Evolutionary conservation across 2,329 filamentous ascomycete species (phyloP), one percentile per base, ranked within the genome.

Genomic region (Paraphoma chrysanthemicola): DNA sequence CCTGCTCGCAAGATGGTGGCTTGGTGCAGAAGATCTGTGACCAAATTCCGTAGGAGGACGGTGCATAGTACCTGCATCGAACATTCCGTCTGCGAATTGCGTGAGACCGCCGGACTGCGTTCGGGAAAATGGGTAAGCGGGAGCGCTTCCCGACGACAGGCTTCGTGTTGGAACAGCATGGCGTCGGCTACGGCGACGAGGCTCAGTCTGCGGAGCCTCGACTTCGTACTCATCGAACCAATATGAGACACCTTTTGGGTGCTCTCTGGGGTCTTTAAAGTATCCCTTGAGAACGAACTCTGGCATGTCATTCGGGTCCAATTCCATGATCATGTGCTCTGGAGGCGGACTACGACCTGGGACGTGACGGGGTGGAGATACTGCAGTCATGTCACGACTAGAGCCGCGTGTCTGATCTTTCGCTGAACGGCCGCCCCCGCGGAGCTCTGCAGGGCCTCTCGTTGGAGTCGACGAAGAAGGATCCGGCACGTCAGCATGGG

Each of bases 111-210:
- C 33, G 33, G 14, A 36, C 14, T 36, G 33, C 3, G 23, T 36
- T 36, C 33, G 14, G 33, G 10, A 36, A 36, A 23, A 23, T 23
- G 14, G 33, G 33, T 36, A 6, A 14, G 59, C 48, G 3, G 64
- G 58, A 31, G 64, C 62, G 39, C 60, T 67, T 6, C 54, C 62
- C 5, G 67, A 69, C n/a, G 71, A 72, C 6, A 60, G 58, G n/a
- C 67, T 68, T 48, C 71, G 64, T 14, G 48, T 44, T 29, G 55
- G 54, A 5, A 47, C 44, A 14, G 36, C 16, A 6, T 52, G 56
- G 30, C 54, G 60, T 41, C 33, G 51, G 31, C 52, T 59, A 23
- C 54, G 53, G 18, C 48, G 63, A 33, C 61, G 60, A 30, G 70
- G 68, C 53, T 72, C 68, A 11, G 66, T 72, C 31, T 53, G 59